Evolutionary conservation across 345 rosid species (phyloP), one percentile per base, ranked within the genome.

Genomic region (Heritiera fomes): DNA sequence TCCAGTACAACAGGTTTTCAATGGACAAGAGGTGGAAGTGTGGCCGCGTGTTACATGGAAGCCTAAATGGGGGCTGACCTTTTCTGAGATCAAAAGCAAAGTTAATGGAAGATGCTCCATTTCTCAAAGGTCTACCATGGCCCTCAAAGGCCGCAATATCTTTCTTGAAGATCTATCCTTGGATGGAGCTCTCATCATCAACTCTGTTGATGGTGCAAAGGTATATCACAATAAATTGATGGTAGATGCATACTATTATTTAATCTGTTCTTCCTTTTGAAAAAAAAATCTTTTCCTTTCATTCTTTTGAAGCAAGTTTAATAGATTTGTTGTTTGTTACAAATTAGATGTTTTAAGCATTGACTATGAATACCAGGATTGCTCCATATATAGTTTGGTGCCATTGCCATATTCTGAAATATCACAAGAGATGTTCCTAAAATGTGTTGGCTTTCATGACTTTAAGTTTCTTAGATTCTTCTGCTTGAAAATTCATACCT

Each of bases 21-120:
- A 91, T 56, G 97, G 95, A 8, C 99, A 96, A 88, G 97, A 92
- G 78, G 95, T 96, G 71, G 98, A 96, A 88, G 93, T 92, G 52
- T 96, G 98, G 99, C 89, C 99, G 45, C 91, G 90, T 32, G 82
- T 96, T 77, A 81, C 85, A 50, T 96, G 99, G 99, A 91, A 89
- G 79, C 95, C 99, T 45, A 90, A 88, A 80, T 96, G 99, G 99
- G 98, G 95, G 56, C 73, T 90, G 76, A 86, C 93, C 50, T 94
- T 92, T 82, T 74, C 91, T 15, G 97, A 94, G 8, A 80, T 96
- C 76, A 89, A 90, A 82, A 83, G 72, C 15, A 96, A 94, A 92
- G 88, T 92, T 5, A 30, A 80, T 3, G 90, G 89, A 71, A 89
- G 75, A 82, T 89, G 92, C 81, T 85, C 89, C 13, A 56, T 96